Conservation (phyloP, 2,329 filamentous ascomycete genomes). For the Arthrinium phaeospermum region DNA sequence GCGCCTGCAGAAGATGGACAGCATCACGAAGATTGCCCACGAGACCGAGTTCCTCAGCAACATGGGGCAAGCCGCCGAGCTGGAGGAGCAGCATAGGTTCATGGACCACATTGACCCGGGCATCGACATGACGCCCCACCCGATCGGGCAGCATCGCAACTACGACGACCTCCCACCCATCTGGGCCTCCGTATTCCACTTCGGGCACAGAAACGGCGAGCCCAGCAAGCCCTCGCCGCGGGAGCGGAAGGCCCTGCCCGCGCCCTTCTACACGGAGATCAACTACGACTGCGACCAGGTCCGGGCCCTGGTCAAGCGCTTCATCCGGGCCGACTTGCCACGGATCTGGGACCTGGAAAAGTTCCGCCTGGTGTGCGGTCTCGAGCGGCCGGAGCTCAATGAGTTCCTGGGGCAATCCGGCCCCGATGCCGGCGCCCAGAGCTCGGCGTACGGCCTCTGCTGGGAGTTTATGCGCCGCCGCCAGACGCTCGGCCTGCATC, state of each 20-base stretch:
- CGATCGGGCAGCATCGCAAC: neutral
- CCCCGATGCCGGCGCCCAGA: neutral
- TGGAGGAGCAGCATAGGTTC: neutral
- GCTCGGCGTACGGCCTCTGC: neutral
- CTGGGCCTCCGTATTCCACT: neutral
- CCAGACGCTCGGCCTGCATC: neutral
- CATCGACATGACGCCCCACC: neutral
- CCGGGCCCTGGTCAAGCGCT: neutral
- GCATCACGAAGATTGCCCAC: neutral
- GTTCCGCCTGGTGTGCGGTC: neutral
- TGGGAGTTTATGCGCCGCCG: conserved; percentile 1
- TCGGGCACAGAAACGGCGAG: neutral
- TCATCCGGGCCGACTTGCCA: too few species aligned
- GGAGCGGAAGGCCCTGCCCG: neutral
- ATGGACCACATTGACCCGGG: neutral
- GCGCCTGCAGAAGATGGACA: neutral
- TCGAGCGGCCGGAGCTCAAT: neutral
- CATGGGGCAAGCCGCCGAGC: neutral
- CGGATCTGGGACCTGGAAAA: neutral
- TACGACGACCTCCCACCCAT: neutral
- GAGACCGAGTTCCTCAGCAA: neutral
- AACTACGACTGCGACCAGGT: conserved; percentile 17
- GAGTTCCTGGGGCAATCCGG: neutral
- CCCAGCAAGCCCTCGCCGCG: neutral
- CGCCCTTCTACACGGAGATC: neutral